Percentiles rank a stretch among this genome's conserved stretches.
phyloP scores from a whole-genome alignment of 805 yeast genomes.

The Barnettozyma wickerhamii region DNA sequence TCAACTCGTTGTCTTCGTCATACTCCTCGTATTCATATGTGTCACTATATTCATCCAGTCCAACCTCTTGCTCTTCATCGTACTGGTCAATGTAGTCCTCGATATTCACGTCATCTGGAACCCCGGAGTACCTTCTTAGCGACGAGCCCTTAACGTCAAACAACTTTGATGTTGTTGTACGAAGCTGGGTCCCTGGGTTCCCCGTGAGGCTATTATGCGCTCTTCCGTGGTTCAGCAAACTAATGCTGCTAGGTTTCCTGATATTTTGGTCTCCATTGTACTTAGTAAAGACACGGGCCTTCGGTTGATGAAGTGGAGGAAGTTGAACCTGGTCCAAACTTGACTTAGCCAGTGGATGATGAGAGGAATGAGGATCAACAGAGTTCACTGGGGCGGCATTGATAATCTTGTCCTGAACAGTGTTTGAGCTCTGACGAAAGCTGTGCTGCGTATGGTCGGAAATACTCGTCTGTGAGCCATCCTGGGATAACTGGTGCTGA shows the following conservation, averaged over 20 bases:
- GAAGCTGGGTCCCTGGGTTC: constrained; percentile 30
- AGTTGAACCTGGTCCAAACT: background rate
- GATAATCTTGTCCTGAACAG: background rate
- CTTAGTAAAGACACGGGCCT: constrained; percentile 17
- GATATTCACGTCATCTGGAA: constrained; percentile 52
- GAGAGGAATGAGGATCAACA: background rate
- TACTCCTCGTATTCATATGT: constrained; percentile 22
- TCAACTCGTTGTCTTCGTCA: constrained; percentile 25
- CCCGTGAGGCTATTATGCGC: background rate
- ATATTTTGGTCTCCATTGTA: constrained; percentile 14
- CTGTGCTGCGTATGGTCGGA: constrained; percentile 1
- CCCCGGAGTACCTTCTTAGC: constrained; percentile 68
- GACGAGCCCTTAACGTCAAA: constrained; percentile 72
- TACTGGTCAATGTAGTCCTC: constrained; percentile 41
- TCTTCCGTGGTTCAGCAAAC: constrained; percentile 6
- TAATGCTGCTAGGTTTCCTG: constrained; percentile 17
- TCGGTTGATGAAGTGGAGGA: constrained; percentile 5
- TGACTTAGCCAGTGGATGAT: constrained; percentile 1
- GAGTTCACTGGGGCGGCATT: background rate
- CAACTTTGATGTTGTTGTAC: constrained; percentile 68
- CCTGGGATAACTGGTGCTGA: background rate
- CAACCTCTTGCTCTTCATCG: constrained; percentile 36
- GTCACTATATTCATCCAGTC: constrained; percentile 27
- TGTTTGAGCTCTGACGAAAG: background rate
- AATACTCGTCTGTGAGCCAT: constrained; percentile 7